Conservation (phyloP, 306 rosid species). For the Trifolium repens region DNA sequence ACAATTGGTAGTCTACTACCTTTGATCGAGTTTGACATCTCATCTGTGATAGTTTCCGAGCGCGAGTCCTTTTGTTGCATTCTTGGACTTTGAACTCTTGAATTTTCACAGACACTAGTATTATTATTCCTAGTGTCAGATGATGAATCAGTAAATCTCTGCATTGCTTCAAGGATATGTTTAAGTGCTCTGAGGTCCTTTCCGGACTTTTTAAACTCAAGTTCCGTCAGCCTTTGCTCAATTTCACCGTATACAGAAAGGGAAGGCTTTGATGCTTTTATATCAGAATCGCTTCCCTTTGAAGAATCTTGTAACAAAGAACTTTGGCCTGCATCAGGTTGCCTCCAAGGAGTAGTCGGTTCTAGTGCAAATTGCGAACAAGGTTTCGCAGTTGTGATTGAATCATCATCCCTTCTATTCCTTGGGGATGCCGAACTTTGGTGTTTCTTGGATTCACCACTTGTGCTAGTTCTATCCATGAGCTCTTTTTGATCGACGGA, state of each 20-base stretch:
- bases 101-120: slow-evolving; percentile 46
- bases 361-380: slow-evolving; percentile 53
- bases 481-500: slow-evolving; percentile 44
- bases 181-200: slow-evolving; percentile 95
- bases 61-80: slow-evolving; percentile 29
- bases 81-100: slow-evolving; percentile 54
- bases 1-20: slow-evolving; percentile 56
- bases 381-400: slow-evolving; percentile 45
- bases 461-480: slow-evolving; percentile 46
- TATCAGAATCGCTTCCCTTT: slow-evolving; percentile 52
- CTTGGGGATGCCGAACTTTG: slow-evolving; percentile 20
- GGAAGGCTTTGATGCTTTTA: slow-evolving; percentile 52
- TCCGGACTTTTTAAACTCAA: slow-evolving; percentile 90
- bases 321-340: slow-evolving; percentile 5
- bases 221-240: slow-evolving; percentile 79
- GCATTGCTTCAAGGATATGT: slow-evolving; percentile 92
- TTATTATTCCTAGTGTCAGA: slow-evolving; percentile 39
- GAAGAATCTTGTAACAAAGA: slow-evolving; percentile 49
- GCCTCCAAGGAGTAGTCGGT: slow-evolving; percentile 21
- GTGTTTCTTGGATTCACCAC: slow-evolving; percentile 50
- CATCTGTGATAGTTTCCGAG: slow-evolving; percentile 36
- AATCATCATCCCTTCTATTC: slow-evolving; percentile 19
- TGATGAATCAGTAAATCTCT: slow-evolving; percentile 58
- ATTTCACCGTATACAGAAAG: slow-evolving; percentile 81
- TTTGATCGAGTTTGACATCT: slow-evolving; percentile 43